Base-by-base conservation (phyloP, 441 rosid species). In the Jatropha multifida region DNA sequence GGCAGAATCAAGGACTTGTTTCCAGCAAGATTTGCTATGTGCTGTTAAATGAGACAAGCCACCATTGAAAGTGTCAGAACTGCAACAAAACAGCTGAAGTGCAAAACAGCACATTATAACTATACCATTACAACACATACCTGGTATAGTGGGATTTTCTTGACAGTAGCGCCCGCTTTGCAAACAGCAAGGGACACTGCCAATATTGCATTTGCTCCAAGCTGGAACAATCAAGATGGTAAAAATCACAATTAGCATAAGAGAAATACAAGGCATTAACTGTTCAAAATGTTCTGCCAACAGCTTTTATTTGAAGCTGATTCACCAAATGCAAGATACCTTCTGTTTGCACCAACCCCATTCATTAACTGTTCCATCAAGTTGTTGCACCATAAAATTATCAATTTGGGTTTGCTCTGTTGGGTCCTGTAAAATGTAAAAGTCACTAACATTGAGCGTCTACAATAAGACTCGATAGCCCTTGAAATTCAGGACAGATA, bases 321-420 rank as follows among this genome's bases (percentile, higher is more conserved):
- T 56, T n/a, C 14, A 26, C 11, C 9, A 27, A 7, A 14, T 13
- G 27, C 9, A 69, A 48, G n/a, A 68, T 62, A 95, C 99, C 98
- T 95, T 95, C 78, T 93, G 96, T 75, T 95, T 95, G 89, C 99
- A 90, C 98, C 99, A 95, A 61, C 98, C 99, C 97, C 99, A 95
- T 84, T 93, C 99, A n/a, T 93, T 95, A 40, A 88, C 90, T 32
- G 97, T 95, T 76, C 97, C 97, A 77, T 95, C 99, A 58, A 95
- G 95, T 65, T 90, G 89, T 72, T 90, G 97, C 52, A 93, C 99
- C 98, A 95, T 93, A 83, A 81, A 85, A 74, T 90, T 92, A 69
- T 95, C 99, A 78, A 93, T 90, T 56, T 82, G 92, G 69, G 84
- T 76, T 78, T 93, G 99, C 70, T 92, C 90, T 20, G 93, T 87